These are phyloP conservation scores for Erodium chrysanthum DNA, from an alignment of 441 rosid species.

Conservation along the genomic window DNA sequence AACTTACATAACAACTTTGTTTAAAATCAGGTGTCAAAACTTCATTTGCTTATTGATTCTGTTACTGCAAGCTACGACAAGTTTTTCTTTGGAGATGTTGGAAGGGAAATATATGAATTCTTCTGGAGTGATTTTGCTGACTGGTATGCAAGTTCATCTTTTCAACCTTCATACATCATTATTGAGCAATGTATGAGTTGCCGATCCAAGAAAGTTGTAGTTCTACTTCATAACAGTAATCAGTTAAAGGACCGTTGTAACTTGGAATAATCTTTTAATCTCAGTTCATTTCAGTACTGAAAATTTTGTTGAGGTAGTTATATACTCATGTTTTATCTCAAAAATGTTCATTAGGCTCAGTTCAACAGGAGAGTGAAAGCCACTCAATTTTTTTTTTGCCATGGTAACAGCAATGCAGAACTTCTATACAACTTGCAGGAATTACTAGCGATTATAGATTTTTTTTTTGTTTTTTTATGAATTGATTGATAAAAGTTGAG, in stretches of 20 bases:
- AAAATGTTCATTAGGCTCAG: conserved; percentile 6
- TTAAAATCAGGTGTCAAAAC: conserved; percentile 62
- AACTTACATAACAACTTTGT: background rate
- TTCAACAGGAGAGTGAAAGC: background rate
- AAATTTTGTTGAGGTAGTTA: background rate
- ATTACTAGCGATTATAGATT: background rate
- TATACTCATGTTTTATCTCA: background rate
- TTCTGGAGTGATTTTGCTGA: conserved; percentile 97
- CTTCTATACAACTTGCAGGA: background rate
- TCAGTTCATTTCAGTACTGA: conserved; percentile 3
- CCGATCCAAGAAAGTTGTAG: conserved; percentile 2
- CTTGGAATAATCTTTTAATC: background rate
- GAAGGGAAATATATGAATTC: conserved; percentile 88
- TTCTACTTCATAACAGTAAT: background rate
- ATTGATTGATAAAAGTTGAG: background rate
- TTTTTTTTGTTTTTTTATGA: background rate
- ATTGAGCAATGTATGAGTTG: background rate
- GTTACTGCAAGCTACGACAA: conserved; percentile 79
- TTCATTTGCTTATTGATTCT: conserved; percentile 66
- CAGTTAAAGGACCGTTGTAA: background rate
- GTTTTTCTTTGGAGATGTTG: conserved; percentile 82
- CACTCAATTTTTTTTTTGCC: background rate
- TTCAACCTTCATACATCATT: background rate
- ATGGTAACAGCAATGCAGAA: conserved; percentile 1
- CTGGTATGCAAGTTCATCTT: conserved; percentile 41